These are phyloP conservation scores for Phylloporus rhodoxanthus DNA, from an alignment of 768 basidiomycete species.

Conservation along the genomic window DNA sequence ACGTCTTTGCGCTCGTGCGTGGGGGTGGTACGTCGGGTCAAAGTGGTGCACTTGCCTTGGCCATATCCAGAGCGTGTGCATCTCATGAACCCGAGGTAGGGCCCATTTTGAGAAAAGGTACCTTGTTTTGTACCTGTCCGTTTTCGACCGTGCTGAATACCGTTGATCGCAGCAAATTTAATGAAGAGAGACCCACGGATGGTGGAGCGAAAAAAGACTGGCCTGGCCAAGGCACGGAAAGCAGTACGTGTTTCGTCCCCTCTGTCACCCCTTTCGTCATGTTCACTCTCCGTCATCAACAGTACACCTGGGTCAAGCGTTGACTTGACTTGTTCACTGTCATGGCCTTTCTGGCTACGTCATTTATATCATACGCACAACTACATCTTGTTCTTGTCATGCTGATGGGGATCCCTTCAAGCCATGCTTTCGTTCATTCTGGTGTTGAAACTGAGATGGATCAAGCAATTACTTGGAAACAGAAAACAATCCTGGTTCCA, in stretches of 20 bases:
- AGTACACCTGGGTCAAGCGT: constrained; percentile 98
- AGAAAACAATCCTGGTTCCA: not conserved
- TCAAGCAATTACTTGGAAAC: not conserved
- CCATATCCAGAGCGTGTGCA: constrained; percentile 68
- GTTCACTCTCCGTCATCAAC: constrained; percentile 11
- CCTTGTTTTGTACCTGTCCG: constrained; percentile 14
- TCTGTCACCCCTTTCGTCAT: not conserved
- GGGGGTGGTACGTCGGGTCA: constrained; percentile 93
- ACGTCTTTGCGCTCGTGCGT: constrained; percentile 63
- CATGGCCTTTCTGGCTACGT: too few relatives aligned
- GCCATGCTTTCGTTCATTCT: not conserved
- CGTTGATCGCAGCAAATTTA: constrained; percentile 58
- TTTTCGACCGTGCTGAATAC: not conserved
- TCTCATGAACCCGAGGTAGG: constrained; percentile 65
- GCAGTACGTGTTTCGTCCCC: constrained; percentile 49
- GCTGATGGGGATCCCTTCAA: not conserved
- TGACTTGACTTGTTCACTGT: constrained; percentile 31
- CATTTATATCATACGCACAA: constrained; percentile 1
- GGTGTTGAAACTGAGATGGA: not conserved
- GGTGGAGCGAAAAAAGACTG: constrained; percentile 98
- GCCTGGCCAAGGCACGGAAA: constrained; percentile 86
- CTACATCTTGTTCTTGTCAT: not conserved
- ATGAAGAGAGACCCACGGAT: constrained; percentile 90
- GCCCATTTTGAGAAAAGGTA: constrained; percentile 67
- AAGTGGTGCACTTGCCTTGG: constrained; percentile 79